Conservation (phyloP, 768 basidiomycete genomes). For the Lentinula detonsa region DNA sequence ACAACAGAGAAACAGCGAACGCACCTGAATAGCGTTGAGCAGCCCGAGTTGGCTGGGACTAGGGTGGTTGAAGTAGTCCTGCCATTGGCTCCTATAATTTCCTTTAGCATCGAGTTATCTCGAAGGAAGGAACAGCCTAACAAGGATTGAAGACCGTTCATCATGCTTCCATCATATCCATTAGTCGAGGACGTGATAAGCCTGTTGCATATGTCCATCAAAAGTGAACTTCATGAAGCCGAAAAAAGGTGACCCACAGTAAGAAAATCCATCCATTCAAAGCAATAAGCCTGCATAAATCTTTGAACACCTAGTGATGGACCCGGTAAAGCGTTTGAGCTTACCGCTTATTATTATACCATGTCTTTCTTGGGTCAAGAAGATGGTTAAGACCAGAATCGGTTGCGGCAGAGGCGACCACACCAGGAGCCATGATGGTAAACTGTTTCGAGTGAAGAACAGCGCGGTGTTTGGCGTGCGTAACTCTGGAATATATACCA, state of each 20-base stretch:
- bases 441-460: constrained; percentile 13
- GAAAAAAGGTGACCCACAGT: constrained; percentile 32
- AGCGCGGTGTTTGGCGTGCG: constrained; percentile 2
- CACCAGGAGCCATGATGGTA: constrained; percentile 51
- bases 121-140: background rate
- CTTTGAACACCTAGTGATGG: constrained; percentile 1
- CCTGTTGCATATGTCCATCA: constrained; percentile 22
- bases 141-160: constrained; percentile 74
- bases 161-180: constrained; percentile 75
- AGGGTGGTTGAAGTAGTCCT: constrained; percentile 53
- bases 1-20: constrained; percentile 10
- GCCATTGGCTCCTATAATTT: constrained; percentile 41
- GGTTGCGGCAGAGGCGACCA: constrained; percentile 27
- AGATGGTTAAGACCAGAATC: constrained; percentile 43
- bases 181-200: constrained; percentile 73
- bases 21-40: constrained; percentile 69
- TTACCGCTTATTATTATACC: constrained; percentile 76
- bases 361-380: constrained; percentile 59
- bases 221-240: background rate
- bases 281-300: constrained; percentile 38
- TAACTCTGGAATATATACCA: background rate
- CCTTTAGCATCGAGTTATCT: background rate
- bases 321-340: constrained; percentile 8
- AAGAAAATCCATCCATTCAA: constrained; percentile 70
- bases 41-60: constrained; percentile 54